Conservation (phyloP, 768 basidiomycete species). For the Leccinum sublutescens region DNA sequence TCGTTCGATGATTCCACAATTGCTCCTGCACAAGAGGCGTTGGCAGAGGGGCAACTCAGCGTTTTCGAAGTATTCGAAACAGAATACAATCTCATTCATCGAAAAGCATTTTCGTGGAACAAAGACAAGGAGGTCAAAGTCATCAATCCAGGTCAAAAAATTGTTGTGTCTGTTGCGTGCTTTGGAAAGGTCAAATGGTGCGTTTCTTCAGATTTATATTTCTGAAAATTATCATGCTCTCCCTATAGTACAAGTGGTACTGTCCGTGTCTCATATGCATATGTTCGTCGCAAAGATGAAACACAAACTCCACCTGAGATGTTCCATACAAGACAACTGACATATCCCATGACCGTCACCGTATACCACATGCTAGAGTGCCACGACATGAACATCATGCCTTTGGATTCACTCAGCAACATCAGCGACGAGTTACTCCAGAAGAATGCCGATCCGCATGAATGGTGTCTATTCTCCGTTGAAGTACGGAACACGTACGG, state of each 20-base stretch:
- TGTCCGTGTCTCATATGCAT: slow-evolving; percentile 82
- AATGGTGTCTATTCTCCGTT: slow-evolving; percentile 85
- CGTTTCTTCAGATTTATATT: slow-evolving; percentile 29
- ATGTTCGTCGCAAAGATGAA: slow-evolving; percentile 46
- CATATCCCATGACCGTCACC: slow-evolving; percentile 87
- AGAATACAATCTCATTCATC: slow-evolving; percentile 74
- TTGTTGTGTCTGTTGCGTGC: slow-evolving; percentile 68
- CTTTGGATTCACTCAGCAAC: slow-evolving; percentile 40
- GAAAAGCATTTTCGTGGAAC: slow-evolving; percentile 80
- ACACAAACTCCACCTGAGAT: slow-evolving; percentile 39
- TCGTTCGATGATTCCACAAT: slow-evolving; percentile 92
- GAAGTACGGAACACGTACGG: slow-evolving; percentile 94
- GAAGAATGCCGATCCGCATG: slow-evolving; percentile 47
- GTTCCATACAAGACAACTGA: slow-evolving; percentile 85
- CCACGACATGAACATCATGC: slow-evolving; percentile 75
- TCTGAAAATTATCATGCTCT: slow-evolving; percentile 1
- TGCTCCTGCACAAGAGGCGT: slow-evolving; percentile 65
- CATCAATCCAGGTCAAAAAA: slow-evolving; percentile 69
- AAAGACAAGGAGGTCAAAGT: slow-evolving; percentile 39
- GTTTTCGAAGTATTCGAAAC: slow-evolving; percentile 90
- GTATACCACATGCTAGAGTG: slow-evolving; percentile 96
- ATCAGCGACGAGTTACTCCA: slow-evolving; percentile 31
- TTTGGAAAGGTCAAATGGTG: slow-evolving; percentile 93
- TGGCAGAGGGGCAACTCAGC: slow-evolving; percentile 77
- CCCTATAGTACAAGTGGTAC: slow-evolving; percentile 65